Conservation (phyloP, 169 alveolate species). For the Eimeria mitis region DNA sequence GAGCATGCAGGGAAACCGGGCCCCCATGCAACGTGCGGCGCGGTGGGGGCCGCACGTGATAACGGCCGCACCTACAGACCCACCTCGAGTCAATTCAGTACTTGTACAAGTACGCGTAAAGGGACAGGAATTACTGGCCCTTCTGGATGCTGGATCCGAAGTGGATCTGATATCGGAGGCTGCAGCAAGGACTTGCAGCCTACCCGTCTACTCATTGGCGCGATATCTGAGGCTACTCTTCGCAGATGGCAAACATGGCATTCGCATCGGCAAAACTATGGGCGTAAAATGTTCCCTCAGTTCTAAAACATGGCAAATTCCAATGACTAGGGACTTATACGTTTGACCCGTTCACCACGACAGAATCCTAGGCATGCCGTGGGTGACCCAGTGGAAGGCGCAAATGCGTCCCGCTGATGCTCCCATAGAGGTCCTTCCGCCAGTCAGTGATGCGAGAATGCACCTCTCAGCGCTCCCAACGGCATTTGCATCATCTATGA, state of each 20-base stretch:
- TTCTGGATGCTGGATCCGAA: neutral
- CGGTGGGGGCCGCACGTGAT: neutral
- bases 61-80: neutral
- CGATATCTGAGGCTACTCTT: neutral
- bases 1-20: neutral
- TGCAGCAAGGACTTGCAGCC: neutral
- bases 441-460: neutral
- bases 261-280: neutral
- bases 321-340: neutral
- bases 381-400: constrained; percentile 6
- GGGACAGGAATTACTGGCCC: neutral
- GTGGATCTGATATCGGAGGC: neutral
- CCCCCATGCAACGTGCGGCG: neutral
- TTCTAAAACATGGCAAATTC: neutral
- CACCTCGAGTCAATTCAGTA: neutral
- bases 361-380: neutral
- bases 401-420: neutral
- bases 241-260: neutral
- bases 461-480: neutral
- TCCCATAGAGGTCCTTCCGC: neutral
- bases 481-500: neutral
- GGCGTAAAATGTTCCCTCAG: neutral
- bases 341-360: neutral
- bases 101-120: neutral
- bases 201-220: neutral